phyloP scores from a whole-genome alignment of 192 early-diverging fungal genomes.

The Dissophora globulifera region DNA sequence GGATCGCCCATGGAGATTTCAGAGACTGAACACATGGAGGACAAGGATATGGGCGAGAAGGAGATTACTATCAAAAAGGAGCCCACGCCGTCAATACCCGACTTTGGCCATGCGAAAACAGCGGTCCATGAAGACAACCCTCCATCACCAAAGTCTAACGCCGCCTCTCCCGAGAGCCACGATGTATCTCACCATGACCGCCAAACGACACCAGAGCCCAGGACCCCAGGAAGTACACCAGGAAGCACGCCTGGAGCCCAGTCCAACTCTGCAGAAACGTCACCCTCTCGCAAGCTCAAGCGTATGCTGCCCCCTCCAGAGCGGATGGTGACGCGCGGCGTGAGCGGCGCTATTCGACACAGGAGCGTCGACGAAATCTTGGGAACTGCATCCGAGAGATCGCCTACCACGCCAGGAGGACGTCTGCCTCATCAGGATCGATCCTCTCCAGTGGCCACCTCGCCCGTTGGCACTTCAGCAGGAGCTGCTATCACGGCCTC shows the following conservation, averaged over 20 bases:
- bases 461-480: conserved; percentile 3
- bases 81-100: conserved; percentile 38
- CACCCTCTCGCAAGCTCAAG: conserved; percentile 54
- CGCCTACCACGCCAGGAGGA: conserved; percentile 24
- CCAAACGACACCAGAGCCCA: conserved; percentile 46
- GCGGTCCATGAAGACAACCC: conserved; percentile 15
- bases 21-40: conserved; percentile 22
- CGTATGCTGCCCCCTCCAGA: conserved; percentile 61
- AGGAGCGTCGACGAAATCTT: conserved; percentile 69
- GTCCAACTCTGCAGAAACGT: conserved; percentile 45
- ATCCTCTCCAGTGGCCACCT: conserved; percentile 24
- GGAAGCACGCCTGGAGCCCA: conserved; percentile 42
- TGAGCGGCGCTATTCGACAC: conserved; percentile 67
- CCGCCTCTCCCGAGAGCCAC: conserved; percentile 18
- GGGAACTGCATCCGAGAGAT: conserved; percentile 43
- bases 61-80: conserved; percentile 37
- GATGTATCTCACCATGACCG: conserved; percentile 9
- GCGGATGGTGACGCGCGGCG: conserved; percentile 68
- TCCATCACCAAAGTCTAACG: conserved; percentile 39
- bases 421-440: conserved; percentile 17
- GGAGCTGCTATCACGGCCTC: conserved; percentile 10
- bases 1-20: conserved; percentile 38
- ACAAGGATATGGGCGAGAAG: conserved; percentile 11
- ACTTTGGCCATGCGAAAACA: background rate
- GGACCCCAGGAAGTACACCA: conserved; percentile 50